These are phyloP conservation scores for Hyaloscypha finlandica DNA, from an alignment of 495 filamentous ascomycete genomes.

Conservation along the genomic window DNA sequence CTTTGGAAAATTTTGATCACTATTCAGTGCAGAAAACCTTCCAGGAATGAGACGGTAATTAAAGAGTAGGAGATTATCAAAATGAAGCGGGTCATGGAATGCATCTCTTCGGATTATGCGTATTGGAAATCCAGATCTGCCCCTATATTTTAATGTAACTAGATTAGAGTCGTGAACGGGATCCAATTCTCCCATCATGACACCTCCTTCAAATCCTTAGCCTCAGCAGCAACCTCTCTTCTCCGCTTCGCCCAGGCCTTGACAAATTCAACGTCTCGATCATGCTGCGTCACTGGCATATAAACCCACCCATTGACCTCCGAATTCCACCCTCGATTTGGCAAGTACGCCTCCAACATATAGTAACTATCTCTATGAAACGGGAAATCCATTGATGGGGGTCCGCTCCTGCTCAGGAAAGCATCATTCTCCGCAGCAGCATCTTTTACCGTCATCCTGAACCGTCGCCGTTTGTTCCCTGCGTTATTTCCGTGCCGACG, in stretches of 20 bases:
- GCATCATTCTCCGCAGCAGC: constrained; percentile 43
- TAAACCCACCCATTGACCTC: constrained; percentile 45
- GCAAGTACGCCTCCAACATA: constrained; percentile 51
- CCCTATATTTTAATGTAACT: no score
- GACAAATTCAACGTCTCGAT: constrained; percentile 40
- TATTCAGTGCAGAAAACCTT: no score
- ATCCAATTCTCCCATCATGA: no score
- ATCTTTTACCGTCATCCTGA: constrained; percentile 50
- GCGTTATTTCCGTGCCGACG: constrained; percentile 48
- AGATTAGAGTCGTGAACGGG: no score
- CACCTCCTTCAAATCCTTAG: constrained; percentile 5
- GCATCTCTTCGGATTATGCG: no score
- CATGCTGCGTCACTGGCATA: constrained; percentile 44
- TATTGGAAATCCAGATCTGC: no score
- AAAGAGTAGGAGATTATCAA: no score
- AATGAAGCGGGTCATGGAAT: no score
- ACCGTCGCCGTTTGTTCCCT: constrained; percentile 47
- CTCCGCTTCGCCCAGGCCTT: constrained; percentile 10
- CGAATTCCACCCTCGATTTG: constrained; percentile 46
- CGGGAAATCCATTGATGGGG: constrained; percentile 50
- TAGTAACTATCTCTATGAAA: constrained; percentile 57
- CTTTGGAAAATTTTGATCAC: no score
- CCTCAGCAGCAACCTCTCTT: not conserved
- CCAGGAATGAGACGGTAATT: no score
- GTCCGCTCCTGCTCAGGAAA: constrained; percentile 49